Base-by-base conservation (phyloP, 176 grass and related monocot genomes). In the Musa troglodytarum region DNA sequence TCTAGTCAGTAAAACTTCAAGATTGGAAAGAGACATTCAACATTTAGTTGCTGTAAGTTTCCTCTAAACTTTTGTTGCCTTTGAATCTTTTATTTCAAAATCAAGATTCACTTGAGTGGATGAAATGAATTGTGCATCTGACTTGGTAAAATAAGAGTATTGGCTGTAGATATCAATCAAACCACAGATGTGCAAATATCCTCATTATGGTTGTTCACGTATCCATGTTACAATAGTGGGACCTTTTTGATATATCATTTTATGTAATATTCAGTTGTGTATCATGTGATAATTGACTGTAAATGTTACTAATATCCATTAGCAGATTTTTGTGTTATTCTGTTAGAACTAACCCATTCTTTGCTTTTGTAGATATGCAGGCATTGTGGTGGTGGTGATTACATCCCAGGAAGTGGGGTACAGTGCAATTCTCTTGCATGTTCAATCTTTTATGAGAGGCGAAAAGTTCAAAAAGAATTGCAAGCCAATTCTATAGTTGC, bases 351-450 rank as follows among this genome's bases (percentile, higher is more conserved):
- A 12, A 82, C 0, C 29, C 19, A 53, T 85, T 49, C 79, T 70
- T 68, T 78, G 78, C n/a, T 57, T 74, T 24, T 79, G 28, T 76
- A 97, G 93, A 73, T 97, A 63, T 93, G 93, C 66, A 79, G 86
- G 50, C 90, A 97, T 61, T 97, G 94, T 25, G 88, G 94, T 1
- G 90, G 94, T 2, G 81, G 81, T 21, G 88, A 90, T 73, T 93
- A 85, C 87, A 82, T 87, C 69, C 62, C 92, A 49, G 94, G 88
- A 65, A 93, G 77, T 78, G 86, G 88, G 2, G 75, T 97, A 12
- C 92, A 85, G 50, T 97, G 94, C 62, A 80, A 83, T 82, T 97
- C 94, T 1, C 90, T 97, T 49, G 86, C 94, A 73, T 97, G 94
- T 69, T 80, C 94, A 17, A 84, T 93, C 43, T 93, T 97, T 54